Evolutionary conservation across 352 stramenopile species (phyloP), one percentile per base, ranked within the genome.

Genomic region (Lagenidium giganteum): DNA sequence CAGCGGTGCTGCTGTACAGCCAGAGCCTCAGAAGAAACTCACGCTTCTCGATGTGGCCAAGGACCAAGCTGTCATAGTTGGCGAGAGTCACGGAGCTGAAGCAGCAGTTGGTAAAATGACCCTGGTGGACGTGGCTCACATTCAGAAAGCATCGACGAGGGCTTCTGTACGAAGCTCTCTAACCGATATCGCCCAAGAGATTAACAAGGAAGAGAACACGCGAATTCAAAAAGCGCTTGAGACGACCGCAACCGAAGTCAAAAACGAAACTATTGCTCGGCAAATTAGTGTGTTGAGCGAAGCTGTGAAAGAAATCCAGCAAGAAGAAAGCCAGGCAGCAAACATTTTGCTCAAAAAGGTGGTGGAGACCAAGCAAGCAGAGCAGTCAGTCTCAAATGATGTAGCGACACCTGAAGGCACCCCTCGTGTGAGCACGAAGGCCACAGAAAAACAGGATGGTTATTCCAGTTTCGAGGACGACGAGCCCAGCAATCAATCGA

Each of bases 401-500:
- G 35, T 35, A 27, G 29, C 47, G 8, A 70, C 43, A 30, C 23
- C 30, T 22, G n/a, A 46, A 17, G 9, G 40, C 50, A 41, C 25
- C 27, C 6, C 45, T 38, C n/a, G 27, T 42, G 43, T 37, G 30
- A 37, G 8, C 8, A 13, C 21, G 8, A 27, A 33, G 8, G 21
- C 55, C 28, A 25, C 43, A 8, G 41, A 65, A 9, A 49, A 64
- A 8, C 53, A 67, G 11, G 57, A 69, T 32, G 69, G 63, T 13
- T 86, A 86, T 50, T 87, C 70, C 21, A 87, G 69, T 44, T 85
- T 86, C 56, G 65, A 68, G 56, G 64, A 76, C 4, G 57, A 80
- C 1, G 56, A 75, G 1, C 43, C 50, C n/a, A 40, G 30, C 16
- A 23, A 11, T 13, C 61, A 54, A 20, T 44, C 44, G 14, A 8